Base-by-base conservation (phyloP, 1,284 basidiomycete species). In the Peniophora sp. region DNA sequence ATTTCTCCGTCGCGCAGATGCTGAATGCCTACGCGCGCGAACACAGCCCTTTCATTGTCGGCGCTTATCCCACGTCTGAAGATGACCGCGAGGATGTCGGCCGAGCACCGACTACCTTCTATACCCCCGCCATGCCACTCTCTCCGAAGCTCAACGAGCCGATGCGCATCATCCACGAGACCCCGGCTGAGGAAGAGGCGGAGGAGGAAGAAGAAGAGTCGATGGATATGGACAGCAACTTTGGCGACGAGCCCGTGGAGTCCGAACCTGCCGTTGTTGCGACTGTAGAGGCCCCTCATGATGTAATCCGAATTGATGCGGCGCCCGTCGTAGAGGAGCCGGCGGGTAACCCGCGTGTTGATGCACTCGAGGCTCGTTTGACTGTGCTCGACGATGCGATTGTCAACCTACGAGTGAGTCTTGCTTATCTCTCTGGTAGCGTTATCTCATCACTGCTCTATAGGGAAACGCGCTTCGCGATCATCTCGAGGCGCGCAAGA, bases 1-100 rank as follows among this genome's bases (percentile, higher is more conserved):
- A 47, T 18, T 27, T 43, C 43, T 47, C 53, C 11, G 39, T 48
- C 24, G 6, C 41, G 24, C 53, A 54, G 47, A 47, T 41, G 48
- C 41, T 24, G 20, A 14, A 14, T 49, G 18, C 22, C 48, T 24
- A 20, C 48, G 18, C 27, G 27, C 27, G 22, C 47, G 24, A 51
- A 55, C 54, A 51, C 37, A 43, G 49, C 48, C 18, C 54, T 5
- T 55, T 49, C 49, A 54, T 54, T 23, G 48, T 69, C 14, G 68
- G 66, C 20, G 64, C 68, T 15, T 70, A 67, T 60, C 64, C 68
- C 9, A 47, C 41, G 37, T 55, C 54, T 22, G 27, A 32, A 12
- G 27, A 32, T 12, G 27, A 53, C 48, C 5, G 23, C 44, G 23
- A 45, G 22, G 20, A 47, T 44, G 24, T 39, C 48, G 24, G 23